A percentile compares a stretch with the other conserved stretches of the same genome.
These are phyloP conservation scores for Aspergillus eucalypticola DNA, from an alignment of 2,329 filamentous ascomycete genomes.

Conservation along the genomic window DNA sequence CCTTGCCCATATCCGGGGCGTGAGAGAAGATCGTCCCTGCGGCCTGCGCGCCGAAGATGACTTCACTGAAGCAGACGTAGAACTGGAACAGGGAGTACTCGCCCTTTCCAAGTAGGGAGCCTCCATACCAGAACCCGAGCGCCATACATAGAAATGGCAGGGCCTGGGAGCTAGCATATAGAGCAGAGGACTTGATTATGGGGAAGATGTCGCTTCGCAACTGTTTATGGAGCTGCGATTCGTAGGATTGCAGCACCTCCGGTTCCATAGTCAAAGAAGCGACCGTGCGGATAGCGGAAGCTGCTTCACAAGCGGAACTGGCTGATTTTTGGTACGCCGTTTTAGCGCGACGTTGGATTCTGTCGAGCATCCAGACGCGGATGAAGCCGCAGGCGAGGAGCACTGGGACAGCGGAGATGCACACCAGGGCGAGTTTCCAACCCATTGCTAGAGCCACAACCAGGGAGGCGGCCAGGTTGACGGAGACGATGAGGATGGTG, in stretches of 20 bases:
- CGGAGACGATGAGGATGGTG: slow-evolving; percentile 72
- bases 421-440: slow-evolving; percentile 77
- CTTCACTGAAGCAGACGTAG: slow-evolving; percentile 49
- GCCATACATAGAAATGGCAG: slow-evolving; percentile 30
- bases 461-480: slow-evolving; percentile 72
- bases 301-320: slow-evolving; percentile 53
- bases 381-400: slow-evolving; percentile 30
- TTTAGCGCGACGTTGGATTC: slow-evolving; percentile 49
- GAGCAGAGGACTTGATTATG: slow-evolving; percentile 27
- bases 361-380: slow-evolving; percentile 52
- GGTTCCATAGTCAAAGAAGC: slow-evolving; percentile 52
- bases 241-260: slow-evolving; percentile 40
- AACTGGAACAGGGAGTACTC: slow-evolving; percentile 46
- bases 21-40: slow-evolving; percentile 34
- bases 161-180: slow-evolving; percentile 35
- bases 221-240: slow-evolving; percentile 31
- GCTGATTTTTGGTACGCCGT: slow-evolving; percentile 51
- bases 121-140: slow-evolving; percentile 67
- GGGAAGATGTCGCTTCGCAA: slow-evolving; percentile 24
- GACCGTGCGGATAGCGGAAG: slow-evolving; percentile 53
- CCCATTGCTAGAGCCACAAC: slow-evolving; percentile 66
- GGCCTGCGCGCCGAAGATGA: slow-evolving; percentile 40
- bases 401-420: slow-evolving; percentile 49
- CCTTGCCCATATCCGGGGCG: slow-evolving; percentile 29
- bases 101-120: slow-evolving; percentile 54